These are phyloP conservation scores for Backusella mclennaniae DNA, from an alignment of 192 early-diverging fungal species.

Conservation along the genomic window DNA sequence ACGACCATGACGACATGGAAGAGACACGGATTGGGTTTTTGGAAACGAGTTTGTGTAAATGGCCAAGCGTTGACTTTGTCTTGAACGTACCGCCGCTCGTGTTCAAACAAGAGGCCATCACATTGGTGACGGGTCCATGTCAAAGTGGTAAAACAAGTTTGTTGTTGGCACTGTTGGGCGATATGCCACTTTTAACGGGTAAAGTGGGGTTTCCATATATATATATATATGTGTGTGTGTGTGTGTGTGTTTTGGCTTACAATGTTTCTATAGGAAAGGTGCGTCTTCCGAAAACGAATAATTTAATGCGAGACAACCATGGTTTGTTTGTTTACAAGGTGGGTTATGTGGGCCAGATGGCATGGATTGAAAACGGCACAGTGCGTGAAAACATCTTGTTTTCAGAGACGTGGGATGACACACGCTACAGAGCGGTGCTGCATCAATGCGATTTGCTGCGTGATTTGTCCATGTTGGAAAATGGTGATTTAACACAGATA, in stretches of 20 bases:
- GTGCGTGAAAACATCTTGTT: constrained; percentile 76
- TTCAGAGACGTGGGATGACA: constrained; percentile 45
- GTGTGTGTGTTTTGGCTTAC: too few relatives aligned
- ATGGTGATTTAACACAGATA: constrained; percentile 68
- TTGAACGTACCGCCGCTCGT: constrained; percentile 42
- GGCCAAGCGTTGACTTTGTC: constrained; percentile 8
- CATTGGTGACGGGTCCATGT: constrained; percentile 60
- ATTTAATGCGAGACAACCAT: constrained; percentile 3
- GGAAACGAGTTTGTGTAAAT: constrained; percentile 15
- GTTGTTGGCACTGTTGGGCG: constrained; percentile 50
- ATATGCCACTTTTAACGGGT: constrained; percentile 42
- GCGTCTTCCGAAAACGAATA: neutral
- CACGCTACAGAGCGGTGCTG: constrained; percentile 67
- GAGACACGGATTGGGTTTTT: constrained; percentile 12
- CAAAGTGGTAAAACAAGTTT: constrained; percentile 62
- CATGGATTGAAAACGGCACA: constrained; percentile 63
- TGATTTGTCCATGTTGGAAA: constrained; percentile 62
- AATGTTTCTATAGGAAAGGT: neutral
- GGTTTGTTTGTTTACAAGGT: constrained; percentile 29
- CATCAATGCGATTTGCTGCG: constrained; percentile 67
- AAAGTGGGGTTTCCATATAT: too few relatives aligned
- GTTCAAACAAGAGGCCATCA: constrained; percentile 50
- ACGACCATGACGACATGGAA: neutral
- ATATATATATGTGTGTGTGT: too few relatives aligned
- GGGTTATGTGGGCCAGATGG: constrained; percentile 47